A percentile compares a stretch with the other conserved stretches of the same genome.
Evolutionary conservation across 306 rosid genomes (phyloP).

Genomic region (Trifolium subterraneum): DNA sequence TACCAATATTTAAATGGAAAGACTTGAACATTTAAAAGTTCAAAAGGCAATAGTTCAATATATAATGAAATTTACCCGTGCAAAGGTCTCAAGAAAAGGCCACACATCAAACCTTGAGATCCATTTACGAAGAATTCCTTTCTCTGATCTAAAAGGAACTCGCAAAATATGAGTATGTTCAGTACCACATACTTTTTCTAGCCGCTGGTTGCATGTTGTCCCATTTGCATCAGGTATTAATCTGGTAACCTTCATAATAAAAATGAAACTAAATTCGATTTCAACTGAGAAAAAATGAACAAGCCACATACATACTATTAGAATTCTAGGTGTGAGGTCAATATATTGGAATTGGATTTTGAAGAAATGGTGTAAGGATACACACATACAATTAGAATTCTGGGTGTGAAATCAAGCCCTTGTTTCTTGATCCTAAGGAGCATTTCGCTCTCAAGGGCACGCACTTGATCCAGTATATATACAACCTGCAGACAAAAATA

Average conservation of each 20-base stretch:
- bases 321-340: constrained; percentile 74
- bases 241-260: constrained; percentile 67
- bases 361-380: constrained; percentile 6
- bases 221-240: constrained; percentile 92
- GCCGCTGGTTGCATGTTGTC: constrained; percentile 89
- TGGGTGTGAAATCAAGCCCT: constrained; percentile 78
- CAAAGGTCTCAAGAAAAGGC: constrained; percentile 91
- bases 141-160: constrained; percentile 86
- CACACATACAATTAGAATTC: constrained; percentile 75
- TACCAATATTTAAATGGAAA: constrained; percentile 35
- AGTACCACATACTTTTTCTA: constrained; percentile 90
- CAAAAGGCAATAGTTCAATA: constrained; percentile 24
- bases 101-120: constrained; percentile 96
- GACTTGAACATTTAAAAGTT: neutral
- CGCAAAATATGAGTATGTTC: constrained; percentile 86
- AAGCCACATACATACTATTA: constrained; percentile 45
- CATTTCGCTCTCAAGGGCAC: constrained; percentile 95
- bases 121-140: constrained; percentile 84
- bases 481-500: constrained; percentile 67
- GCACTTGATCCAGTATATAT: constrained; percentile 95
- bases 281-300: neutral
- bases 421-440: constrained; percentile 78
- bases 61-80: constrained; percentile 61
- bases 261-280: constrained; percentile 6
- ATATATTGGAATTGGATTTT: neutral